Conservation (phyloP, 352 stramenopile genomes). For the Aphanomyces euteiches region DNA sequence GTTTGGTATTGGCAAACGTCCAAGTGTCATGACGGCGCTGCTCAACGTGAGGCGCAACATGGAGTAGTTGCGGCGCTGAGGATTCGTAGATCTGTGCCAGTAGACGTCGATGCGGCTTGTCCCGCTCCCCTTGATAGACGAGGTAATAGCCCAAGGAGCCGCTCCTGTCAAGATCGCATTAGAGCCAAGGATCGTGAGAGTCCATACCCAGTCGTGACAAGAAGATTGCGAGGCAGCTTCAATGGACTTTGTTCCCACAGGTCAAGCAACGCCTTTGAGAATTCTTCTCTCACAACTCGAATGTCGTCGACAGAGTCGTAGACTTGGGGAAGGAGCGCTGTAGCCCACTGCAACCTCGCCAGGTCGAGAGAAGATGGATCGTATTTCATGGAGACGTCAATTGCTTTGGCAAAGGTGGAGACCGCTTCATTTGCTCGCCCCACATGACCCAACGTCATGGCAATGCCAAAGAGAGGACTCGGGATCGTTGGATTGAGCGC, state of each 20-base stretch:
- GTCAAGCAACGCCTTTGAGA: constrained; percentile 25
- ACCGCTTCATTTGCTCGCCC: background rate
- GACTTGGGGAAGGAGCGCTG: constrained; percentile 34
- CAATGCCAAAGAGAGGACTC: background rate
- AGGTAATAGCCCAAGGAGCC: constrained; percentile 60
- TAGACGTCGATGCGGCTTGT: constrained; percentile 40
- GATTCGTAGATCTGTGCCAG: constrained; percentile 46
- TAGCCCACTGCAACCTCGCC: constrained; percentile 32
- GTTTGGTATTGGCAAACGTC: constrained; percentile 9
- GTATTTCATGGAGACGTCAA: background rate
- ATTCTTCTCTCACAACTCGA: constrained; percentile 17
- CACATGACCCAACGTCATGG: background rate
- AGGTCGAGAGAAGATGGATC: background rate
- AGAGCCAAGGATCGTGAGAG: background rate
- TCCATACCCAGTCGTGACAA: constrained; percentile 32
- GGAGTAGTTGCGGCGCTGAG: constrained; percentile 34
- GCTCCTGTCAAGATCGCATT: constrained; percentile 9
- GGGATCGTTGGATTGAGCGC: background rate
- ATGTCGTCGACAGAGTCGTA: constrained; percentile 35
- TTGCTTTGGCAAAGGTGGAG: background rate
- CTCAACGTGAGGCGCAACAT: constrained; percentile 35
- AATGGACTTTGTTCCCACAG: constrained; percentile 15
- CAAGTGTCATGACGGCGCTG: constrained; percentile 1
- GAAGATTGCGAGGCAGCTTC: constrained; percentile 29
- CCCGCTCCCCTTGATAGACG: constrained; percentile 50